phyloP scores from a whole-genome alignment of 805 yeast species.

The Yarrowia bubula region DNA sequence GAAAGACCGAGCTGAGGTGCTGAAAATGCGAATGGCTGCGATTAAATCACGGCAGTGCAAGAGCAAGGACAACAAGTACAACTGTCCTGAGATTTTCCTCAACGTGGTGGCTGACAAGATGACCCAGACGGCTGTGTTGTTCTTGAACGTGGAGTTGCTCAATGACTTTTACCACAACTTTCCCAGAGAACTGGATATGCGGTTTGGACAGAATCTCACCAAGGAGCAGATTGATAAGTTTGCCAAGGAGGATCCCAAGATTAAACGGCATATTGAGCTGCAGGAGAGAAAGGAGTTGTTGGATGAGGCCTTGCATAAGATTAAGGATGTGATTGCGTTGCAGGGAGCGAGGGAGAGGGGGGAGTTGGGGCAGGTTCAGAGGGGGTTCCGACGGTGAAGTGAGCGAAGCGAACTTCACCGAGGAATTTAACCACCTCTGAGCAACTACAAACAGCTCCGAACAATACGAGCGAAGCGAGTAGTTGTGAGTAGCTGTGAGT shows the following conservation, averaged over 20 bases:
- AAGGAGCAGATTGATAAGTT: slow-evolving; percentile 79
- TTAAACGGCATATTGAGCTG: slow-evolving; percentile 84
- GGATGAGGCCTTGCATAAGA: slow-evolving; percentile 78
- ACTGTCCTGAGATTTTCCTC: slow-evolving; percentile 91
- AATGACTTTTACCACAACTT: slow-evolving; percentile 95
- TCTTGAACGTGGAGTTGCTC: slow-evolving; percentile 86
- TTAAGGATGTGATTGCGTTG: slow-evolving; percentile 76
- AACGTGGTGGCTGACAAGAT: slow-evolving; percentile 90
- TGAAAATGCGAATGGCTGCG: slow-evolving; percentile 73
- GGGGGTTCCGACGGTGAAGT: not conserved
- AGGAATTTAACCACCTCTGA: no score
- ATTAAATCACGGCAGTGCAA: slow-evolving; percentile 75
- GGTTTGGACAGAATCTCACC: slow-evolving; percentile 60
- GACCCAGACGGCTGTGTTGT: slow-evolving; percentile 88
- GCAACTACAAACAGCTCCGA: no score
- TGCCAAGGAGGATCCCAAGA: slow-evolving; percentile 92
- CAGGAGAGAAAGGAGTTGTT: slow-evolving; percentile 90
- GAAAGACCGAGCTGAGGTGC: slow-evolving; percentile 64
- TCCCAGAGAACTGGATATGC: slow-evolving; percentile 86
- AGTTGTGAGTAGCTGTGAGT: no score
- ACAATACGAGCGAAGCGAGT: no score
- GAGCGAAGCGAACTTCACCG: no score
- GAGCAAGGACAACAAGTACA: slow-evolving; percentile 73
- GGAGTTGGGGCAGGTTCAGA: slow-evolving; percentile 9
- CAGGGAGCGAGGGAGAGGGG: slow-evolving; percentile 42